Conservation (phyloP, 306 rosid species). For the Cucumis melo region DNA sequence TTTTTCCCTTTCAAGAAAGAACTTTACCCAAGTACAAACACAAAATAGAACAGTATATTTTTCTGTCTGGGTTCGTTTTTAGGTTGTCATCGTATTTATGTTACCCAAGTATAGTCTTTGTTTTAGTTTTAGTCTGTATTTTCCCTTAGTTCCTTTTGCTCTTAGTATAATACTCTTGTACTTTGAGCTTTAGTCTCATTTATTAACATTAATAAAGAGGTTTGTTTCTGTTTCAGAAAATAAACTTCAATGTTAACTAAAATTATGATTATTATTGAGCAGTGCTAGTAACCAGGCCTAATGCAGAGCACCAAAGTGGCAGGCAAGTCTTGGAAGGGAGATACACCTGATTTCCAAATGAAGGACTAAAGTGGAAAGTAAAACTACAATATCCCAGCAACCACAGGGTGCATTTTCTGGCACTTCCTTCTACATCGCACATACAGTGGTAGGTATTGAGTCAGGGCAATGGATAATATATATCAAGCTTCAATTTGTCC, state of each 20-base stretch:
- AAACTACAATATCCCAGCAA: neutral
- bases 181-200: too few species aligned
- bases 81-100: too few species aligned
- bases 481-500: neutral
- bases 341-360: neutral
- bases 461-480: neutral
- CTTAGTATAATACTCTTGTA: too few species aligned
- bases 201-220: too few species aligned
- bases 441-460: neutral
- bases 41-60: neutral
- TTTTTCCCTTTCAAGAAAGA: neutral
- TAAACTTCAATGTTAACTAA: neutral
- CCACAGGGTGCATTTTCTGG: neutral
- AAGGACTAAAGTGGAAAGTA: neutral
- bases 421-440: neutral
- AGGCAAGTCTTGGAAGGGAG: neutral
- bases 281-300: neutral
- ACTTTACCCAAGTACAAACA: neutral
- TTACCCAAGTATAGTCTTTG: too few species aligned
- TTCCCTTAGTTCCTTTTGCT: too few species aligned
- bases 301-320: neutral
- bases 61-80: too few species aligned
- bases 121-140: too few species aligned
- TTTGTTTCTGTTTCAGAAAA: too few species aligned
- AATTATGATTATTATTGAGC: neutral